Conservation (phyloP, 2,329 filamentous ascomycete genomes). For the Verticillium zaregamsianum region DNA sequence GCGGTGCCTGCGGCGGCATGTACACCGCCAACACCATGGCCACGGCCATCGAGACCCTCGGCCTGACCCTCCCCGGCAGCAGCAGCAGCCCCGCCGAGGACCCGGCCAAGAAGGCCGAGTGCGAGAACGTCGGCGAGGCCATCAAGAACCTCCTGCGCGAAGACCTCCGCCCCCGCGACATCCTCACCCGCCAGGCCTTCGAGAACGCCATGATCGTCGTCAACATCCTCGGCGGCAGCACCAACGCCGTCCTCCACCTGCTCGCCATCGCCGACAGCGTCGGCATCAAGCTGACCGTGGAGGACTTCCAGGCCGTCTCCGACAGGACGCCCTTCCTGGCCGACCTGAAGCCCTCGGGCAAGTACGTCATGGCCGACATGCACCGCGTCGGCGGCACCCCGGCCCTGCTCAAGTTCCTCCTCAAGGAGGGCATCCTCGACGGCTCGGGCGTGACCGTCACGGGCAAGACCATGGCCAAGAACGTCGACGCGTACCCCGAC, state of each 20-base stretch:
- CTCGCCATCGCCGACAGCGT: conserved; percentile 81
- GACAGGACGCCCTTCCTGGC: conserved; percentile 76
- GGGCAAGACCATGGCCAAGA: conserved; percentile 84
- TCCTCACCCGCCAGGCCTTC: conserved; percentile 75
- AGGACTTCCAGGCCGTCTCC: conserved; percentile 81
- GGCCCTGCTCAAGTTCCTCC: conserved; percentile 79
- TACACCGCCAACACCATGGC: conserved; percentile 95
- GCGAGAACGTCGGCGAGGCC: conserved; percentile 64
- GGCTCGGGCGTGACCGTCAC: conserved; percentile 80
- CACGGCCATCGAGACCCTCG: conserved; percentile 88
- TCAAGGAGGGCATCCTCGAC: conserved; percentile 77
- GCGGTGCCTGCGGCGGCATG: conserved; percentile 77
- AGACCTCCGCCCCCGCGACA: conserved; percentile 73
- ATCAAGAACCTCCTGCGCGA: conserved; percentile 72
- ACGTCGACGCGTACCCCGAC: conserved; percentile 69
- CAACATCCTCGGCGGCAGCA: conserved; percentile 79
- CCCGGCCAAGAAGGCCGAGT: conserved; percentile 67
- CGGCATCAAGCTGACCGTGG: conserved; percentile 76
- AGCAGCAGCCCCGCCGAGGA: conserved; percentile 77
- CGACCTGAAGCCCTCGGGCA: conserved; percentile 80
- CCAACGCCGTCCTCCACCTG: conserved; percentile 80
- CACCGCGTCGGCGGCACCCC: conserved; percentile 87
- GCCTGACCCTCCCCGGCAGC: conserved; percentile 77
- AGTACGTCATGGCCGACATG: conserved; percentile 80
- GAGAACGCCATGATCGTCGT: conserved; percentile 83